Percentiles rank a stretch among this genome's conserved stretches.
Evolutionary conservation across 129 eudicot genomes (phyloP).

Genomic region (Mikania micrantha): DNA sequence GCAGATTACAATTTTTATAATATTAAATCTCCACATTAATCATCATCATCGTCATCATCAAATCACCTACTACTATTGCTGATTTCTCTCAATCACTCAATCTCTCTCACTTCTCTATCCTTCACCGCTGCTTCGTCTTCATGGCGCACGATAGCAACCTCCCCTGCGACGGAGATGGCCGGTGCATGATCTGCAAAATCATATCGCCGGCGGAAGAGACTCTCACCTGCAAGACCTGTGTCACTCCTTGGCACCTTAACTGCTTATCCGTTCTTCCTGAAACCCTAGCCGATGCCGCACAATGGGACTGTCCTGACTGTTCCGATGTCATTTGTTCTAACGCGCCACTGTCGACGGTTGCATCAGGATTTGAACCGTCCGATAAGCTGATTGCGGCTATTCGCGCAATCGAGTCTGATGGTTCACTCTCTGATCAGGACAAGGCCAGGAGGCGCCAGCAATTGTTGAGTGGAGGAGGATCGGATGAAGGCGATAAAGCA

Average conservation of each 20-base stretch:
- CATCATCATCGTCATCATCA: slow-evolving; percentile 16
- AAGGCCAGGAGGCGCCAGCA: slow-evolving; percentile 68
- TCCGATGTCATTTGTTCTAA: slow-evolving; percentile 24
- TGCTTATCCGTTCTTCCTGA: slow-evolving; percentile 44
- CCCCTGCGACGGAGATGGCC: slow-evolving; percentile 70
- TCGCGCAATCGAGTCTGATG: slow-evolving; percentile 65
- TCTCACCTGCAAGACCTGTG: slow-evolving; percentile 59
- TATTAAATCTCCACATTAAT: too few relatives aligned
- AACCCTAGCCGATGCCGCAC: slow-evolving; percentile 37
- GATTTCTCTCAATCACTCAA: background rate
- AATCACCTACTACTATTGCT: slow-evolving; percentile 13
- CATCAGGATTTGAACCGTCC: slow-evolving; percentile 24
- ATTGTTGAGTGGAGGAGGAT: slow-evolving; percentile 38
- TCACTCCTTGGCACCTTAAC: slow-evolving; percentile 70
- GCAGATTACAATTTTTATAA: slow-evolving; percentile 14
- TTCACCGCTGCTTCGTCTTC: slow-evolving; percentile 6
- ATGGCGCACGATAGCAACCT: slow-evolving; percentile 51
- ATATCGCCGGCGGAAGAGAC: slow-evolving; percentile 41
- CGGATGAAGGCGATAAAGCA: background rate
- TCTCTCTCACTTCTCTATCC: slow-evolving; percentile 8
- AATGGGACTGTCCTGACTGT: slow-evolving; percentile 16
- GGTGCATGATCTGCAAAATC: slow-evolving; percentile 69
- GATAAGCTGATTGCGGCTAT: slow-evolving; percentile 40
- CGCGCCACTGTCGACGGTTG: slow-evolving; percentile 20
- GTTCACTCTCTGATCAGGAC: slow-evolving; percentile 47